Evolutionary conservation across 2,329 filamentous ascomycete species (phyloP), one percentile per base, ranked within the genome.

Genomic region (Pseudohalonectria lignicola): DNA sequence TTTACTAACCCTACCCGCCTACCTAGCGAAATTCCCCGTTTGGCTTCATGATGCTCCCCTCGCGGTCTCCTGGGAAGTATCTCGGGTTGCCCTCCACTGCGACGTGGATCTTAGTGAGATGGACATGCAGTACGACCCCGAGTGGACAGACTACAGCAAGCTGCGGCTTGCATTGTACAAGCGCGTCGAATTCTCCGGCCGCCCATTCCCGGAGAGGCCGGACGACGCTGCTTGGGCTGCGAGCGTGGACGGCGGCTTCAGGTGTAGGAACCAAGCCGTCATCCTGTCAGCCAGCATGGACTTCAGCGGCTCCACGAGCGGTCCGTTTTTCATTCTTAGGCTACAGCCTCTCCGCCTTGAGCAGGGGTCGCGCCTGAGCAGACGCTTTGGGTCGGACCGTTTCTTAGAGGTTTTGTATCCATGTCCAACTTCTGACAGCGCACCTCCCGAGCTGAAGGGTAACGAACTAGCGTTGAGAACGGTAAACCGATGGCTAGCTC

Each of bases 331-430:
- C 41, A 42, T 48, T 0, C 47, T 78, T 4, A 59, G 57, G 5
- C 58, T 79, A 9, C 56, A 63, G 2, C 66, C 71, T 0, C 47
- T 77, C 2, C 59, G 54, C 9, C 49, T 76, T 2, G 69, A 74
- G 19, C 49, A 60, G 8, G 23, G 12, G 3, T 58, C 67, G 0
- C 64, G 76, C 2, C 51, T 79, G 0, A 56, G 58, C 16, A 65
- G 76, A 11, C 66, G 66, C 4, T 77, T 76, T 44, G 74, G 76
- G 0, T 53, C 65, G 0, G 74, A 80, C 44, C 63, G 76, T 1
- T 78, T 78, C 33, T 43, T 80, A 2, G 71, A 79, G 38, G 41
- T 80, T 1, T 50, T 64, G 4, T 57, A 78, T 5, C 74, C 75
- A 0, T 60, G 61, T 0, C 57, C 64, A 0, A 54, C 48, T 1